phyloP scores from a whole-genome alignment of 768 basidiomycete species.

The Leucocoprinus sp. region DNA sequence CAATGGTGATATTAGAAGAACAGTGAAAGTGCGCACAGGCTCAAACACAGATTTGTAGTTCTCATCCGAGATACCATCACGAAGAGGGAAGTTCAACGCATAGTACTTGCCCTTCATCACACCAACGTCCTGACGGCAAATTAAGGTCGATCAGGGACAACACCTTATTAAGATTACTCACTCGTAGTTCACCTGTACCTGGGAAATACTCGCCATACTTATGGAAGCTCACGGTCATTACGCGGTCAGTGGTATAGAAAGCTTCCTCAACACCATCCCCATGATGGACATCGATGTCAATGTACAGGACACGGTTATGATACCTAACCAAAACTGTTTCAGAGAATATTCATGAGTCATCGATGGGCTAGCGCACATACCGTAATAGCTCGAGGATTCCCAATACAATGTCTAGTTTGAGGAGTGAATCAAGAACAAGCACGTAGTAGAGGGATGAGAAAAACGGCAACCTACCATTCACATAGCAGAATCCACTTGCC shows the following conservation, averaged over 20 bases:
- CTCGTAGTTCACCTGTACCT: conserved; percentile 94
- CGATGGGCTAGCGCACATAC: conserved; percentile 25
- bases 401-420: conserved; percentile 81
- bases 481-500: conserved; percentile 98
- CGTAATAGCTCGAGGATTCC: conserved; percentile 92
- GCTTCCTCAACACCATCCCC: conserved; percentile 99
- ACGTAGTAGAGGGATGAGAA: neutral
- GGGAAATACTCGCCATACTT: conserved; percentile 99
- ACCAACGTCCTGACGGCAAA: conserved; percentile 66
- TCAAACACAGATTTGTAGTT: conserved; percentile 94
- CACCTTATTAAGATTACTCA: conserved; percentile 26
- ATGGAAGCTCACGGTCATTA: conserved; percentile 98
- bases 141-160: neutral
- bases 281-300: conserved; percentile 98
- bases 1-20: neutral
- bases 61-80: conserved; percentile 93
- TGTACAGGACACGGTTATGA: conserved; percentile 90
- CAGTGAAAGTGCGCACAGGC: conserved; percentile 49
- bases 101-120: conserved; percentile 93
- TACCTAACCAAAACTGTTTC: conserved; percentile 47
- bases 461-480: conserved; percentile 61
- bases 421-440: conserved; percentile 2
- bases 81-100: conserved; percentile 87
- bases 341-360: neutral
- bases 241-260: conserved; percentile 97